Percentiles rank a stretch among this genome's conserved stretches.
These are phyloP conservation scores for Albatrellus sp. DNA, from an alignment of 1,284 basidiomycete species.

Conservation along the genomic window DNA sequence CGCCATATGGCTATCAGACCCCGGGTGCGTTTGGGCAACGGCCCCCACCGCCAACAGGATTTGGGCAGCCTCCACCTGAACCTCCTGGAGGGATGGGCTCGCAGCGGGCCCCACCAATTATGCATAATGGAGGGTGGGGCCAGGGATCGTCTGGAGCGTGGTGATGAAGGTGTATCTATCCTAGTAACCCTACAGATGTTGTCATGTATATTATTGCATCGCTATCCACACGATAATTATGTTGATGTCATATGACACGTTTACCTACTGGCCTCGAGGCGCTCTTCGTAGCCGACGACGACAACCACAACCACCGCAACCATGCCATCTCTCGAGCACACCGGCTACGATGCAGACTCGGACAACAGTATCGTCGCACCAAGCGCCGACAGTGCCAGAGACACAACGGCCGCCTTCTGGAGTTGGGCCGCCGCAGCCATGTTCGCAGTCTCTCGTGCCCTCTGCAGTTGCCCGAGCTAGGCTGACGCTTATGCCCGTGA, in stretches of 20 bases:
- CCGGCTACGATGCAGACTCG: constrained; percentile 2
- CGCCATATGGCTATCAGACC: constrained; percentile 50
- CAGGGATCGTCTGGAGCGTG: constrained; percentile 16
- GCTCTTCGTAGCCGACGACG: neutral
- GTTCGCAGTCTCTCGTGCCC: constrained; percentile 6
- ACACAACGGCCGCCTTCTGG: constrained; percentile 8
- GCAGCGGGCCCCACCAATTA: constrained; percentile 48
- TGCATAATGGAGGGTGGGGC: constrained; percentile 14
- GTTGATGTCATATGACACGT: neutral
- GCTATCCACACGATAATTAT: neutral
- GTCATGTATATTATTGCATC: neutral
- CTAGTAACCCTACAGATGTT: neutral
- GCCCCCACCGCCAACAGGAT: constrained; percentile 24
- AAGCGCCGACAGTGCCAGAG: constrained; percentile 1
- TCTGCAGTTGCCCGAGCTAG: neutral
- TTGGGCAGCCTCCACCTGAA: constrained; percentile 14
- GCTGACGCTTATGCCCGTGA: neutral
- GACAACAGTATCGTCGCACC: neutral
- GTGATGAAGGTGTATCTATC: constrained; percentile 7
- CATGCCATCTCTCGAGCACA: neutral
- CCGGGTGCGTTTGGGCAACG: constrained; percentile 24
- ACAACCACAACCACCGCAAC: no score
- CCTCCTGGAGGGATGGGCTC: constrained; percentile 43
- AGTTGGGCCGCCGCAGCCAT: constrained; percentile 10
- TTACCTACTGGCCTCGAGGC: no score